phyloP scores from a whole-genome alignment of 2,329 filamentous ascomycete genomes.

The Conoideocrella luteorostrata region DNA sequence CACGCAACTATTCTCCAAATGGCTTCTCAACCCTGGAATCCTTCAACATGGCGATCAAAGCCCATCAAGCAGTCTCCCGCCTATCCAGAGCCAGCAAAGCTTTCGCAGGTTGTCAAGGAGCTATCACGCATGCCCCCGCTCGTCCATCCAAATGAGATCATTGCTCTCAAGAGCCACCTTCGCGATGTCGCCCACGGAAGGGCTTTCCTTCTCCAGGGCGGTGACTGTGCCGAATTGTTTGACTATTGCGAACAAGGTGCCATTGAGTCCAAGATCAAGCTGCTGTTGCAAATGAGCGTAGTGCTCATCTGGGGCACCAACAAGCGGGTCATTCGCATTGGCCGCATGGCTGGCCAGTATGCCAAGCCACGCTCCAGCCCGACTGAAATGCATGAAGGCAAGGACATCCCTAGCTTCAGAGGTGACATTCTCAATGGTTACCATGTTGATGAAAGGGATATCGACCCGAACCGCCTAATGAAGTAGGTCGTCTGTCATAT shows the following conservation, averaged over 20 bases:
- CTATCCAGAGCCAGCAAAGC: conserved; percentile 57
- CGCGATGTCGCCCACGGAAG: conserved; percentile 84
- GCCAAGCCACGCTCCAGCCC: conserved; percentile 91
- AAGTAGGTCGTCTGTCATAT: conserved; percentile 40
- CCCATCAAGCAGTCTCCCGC: conserved; percentile 71
- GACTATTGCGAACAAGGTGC: conserved; percentile 86
- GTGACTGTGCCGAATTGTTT: conserved; percentile 95
- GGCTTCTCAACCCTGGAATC: conserved; percentile 41
- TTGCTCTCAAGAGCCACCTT: conserved; percentile 69
- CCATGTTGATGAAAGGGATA: conserved; percentile 63
- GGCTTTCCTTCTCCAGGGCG: conserved; percentile 90
- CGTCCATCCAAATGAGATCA: conserved; percentile 75
- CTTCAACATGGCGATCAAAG: conserved; percentile 67
- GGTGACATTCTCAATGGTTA: conserved; percentile 96
- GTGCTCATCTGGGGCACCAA: conserved; percentile 84
- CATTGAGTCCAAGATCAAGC: conserved; percentile 95
- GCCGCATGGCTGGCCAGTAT: conserved; percentile 94
- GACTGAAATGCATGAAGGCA: conserved; percentile 73
- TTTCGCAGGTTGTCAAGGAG: conserved; percentile 55
- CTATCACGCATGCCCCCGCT: conserved; percentile 67
- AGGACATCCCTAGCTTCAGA: conserved; percentile 80
- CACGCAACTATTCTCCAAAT: no score
- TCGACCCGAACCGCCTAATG: conserved; percentile 79
- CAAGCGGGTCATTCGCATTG: conserved; percentile 85
- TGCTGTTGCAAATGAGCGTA: conserved; percentile 93